Evolutionary conservation across 495 filamentous ascomycete genomes (phyloP).

Genomic region (Echria macrotheca): DNA sequence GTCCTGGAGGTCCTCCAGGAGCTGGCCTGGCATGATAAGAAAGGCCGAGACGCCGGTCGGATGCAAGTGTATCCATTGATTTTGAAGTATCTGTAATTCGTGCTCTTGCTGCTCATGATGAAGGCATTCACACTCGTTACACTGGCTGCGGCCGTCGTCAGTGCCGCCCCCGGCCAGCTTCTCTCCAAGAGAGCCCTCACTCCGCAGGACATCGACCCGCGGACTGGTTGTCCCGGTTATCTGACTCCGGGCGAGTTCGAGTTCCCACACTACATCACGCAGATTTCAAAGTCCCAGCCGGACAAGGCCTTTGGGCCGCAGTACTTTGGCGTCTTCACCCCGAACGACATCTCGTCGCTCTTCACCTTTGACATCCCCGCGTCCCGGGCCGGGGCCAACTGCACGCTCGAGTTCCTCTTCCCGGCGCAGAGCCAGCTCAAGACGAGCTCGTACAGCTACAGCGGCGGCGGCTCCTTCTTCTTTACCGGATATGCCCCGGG

Average conservation of each 20-base stretch:
- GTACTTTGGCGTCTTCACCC: conserved; percentile 3
- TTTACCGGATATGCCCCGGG: background rate
- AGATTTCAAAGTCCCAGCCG: background rate
- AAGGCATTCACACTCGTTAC: background rate
- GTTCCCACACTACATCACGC: conserved; percentile 1
- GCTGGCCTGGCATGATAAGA: no score
- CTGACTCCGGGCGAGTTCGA: background rate
- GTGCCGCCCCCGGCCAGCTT: background rate
- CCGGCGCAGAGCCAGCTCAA: background rate
- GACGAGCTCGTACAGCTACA: conserved; percentile 2
- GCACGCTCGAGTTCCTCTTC: conserved; percentile 2
- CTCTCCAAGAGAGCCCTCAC: background rate
- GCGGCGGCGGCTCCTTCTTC: conserved; percentile 2
- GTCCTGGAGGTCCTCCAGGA: no score
- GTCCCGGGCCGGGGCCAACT: background rate
- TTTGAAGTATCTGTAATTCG: no score
- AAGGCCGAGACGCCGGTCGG: no score
- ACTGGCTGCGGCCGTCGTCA: background rate
- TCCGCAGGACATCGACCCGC: background rate
- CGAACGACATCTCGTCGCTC: background rate
- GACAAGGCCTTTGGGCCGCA: conserved; percentile 1
- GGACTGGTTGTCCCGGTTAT: background rate
- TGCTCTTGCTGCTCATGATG: no score
- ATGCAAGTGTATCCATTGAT: no score
- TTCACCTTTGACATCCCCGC: conserved; percentile 1